Percentiles rank a stretch among this genome's conserved stretches.
Evolutionary conservation across 306 rosid genomes (phyloP).

Genomic region (Pachyrhizus erosus): DNA sequence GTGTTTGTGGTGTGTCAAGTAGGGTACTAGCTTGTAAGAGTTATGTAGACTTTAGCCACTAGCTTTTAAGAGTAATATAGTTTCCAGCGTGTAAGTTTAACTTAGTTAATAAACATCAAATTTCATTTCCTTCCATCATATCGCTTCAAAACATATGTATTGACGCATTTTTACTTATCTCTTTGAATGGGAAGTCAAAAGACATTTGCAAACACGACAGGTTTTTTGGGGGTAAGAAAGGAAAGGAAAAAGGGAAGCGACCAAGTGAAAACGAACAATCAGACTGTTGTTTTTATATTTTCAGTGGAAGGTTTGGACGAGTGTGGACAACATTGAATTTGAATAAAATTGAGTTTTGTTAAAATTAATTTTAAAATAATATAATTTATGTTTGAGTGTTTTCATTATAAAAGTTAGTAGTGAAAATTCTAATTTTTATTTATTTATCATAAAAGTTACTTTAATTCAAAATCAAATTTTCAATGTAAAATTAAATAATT

Average conservation of each 20-base stretch:
- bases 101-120: neutral
- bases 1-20: neutral
- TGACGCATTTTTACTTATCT: neutral
- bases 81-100: neutral
- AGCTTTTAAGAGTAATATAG: slow-evolving; percentile 17
- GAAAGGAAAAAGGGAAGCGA: neutral
- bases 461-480: too few species aligned
- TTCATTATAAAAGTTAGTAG: neutral
- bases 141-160: neutral
- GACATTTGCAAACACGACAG: neutral
- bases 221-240: neutral
- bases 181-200: neutral
- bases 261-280: too few species aligned
- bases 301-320: too few species aligned
- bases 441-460: neutral
- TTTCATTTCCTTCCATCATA: neutral
- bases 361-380: neutral
- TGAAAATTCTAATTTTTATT: neutral
- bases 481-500: too few species aligned
- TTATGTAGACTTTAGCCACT: slow-evolving; percentile 23
- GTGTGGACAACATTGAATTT: too few species aligned
- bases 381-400: neutral
- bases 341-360: too few species aligned
- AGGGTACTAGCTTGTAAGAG: slow-evolving; percentile 11
- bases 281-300: too few species aligned